Evolutionary conservation across 1,284 basidiomycete species (phyloP).

Genomic region (Trametes versicolor): DNA sequence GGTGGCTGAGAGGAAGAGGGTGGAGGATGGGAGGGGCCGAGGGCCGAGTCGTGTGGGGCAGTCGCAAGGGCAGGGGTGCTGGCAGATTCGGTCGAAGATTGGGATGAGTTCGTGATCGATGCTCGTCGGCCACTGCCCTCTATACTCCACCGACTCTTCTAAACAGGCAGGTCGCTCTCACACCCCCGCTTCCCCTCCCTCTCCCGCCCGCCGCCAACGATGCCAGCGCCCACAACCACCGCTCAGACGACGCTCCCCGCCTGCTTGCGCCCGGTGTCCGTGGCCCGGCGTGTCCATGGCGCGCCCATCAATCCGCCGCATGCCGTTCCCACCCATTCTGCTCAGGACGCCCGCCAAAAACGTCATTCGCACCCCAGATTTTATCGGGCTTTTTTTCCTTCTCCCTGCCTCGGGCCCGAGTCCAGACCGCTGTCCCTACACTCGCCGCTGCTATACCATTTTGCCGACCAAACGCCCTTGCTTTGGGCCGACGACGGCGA

Average conservation of each 20-base stretch:
- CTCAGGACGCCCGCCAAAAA: constrained; percentile 16
- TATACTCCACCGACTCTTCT: constrained; percentile 16
- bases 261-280: neutral
- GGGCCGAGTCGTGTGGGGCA: neutral
- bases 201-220: constrained; percentile 11
- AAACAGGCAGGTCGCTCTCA: constrained; percentile 34
- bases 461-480: neutral
- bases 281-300: constrained; percentile 2
- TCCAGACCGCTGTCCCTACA: constrained; percentile 10
- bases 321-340: constrained; percentile 9
- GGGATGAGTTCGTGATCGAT: constrained; percentile 15
- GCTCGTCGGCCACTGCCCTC: constrained; percentile 7
- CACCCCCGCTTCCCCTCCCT: constrained; percentile 21
- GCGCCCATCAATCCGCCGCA: constrained; percentile 5
- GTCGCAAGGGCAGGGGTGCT: constrained; percentile 6
- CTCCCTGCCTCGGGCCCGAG: constrained; percentile 11
- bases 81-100: constrained; percentile 7
- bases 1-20: neutral
- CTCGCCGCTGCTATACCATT: constrained; percentile 9
- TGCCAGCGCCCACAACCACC: constrained; percentile 9
- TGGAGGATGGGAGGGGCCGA: neutral
- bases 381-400: constrained; percentile 25
- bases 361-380: constrained; percentile 33
- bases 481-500: neutral
- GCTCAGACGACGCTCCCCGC: neutral